These are phyloP conservation scores for Phytophthora constricta DNA, from an alignment of 352 stramenopile species.

Conservation along the genomic window DNA sequence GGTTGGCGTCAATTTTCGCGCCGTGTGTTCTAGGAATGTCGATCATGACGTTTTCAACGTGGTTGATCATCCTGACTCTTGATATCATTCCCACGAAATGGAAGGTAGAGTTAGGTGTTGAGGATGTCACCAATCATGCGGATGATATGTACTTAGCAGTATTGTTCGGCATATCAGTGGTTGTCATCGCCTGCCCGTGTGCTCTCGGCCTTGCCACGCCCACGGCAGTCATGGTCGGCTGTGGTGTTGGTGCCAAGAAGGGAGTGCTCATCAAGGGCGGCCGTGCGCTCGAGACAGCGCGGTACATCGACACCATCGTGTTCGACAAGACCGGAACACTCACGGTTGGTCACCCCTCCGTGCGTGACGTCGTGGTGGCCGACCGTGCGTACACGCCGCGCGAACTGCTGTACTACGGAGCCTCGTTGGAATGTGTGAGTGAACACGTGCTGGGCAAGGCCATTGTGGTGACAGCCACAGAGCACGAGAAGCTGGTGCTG, in stretches of 20 bases:
- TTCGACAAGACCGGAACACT: constrained; percentile 96
- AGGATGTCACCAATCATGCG: constrained; percentile 51
- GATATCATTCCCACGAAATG: constrained; percentile 21
- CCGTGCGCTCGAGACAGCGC: constrained; percentile 76
- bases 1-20: constrained; percentile 41
- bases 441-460: constrained; percentile 88
- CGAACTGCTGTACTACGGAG: constrained; percentile 83
- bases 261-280: constrained; percentile 92
- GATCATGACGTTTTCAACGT: constrained; percentile 26
- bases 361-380: constrained; percentile 79
- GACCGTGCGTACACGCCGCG: constrained; percentile 67
- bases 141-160: constrained; percentile 80
- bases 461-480: constrained; percentile 78
- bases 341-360: constrained; percentile 82
- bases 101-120: constrained; percentile 29
- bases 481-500: constrained; percentile 78
- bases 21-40: constrained; percentile 29
- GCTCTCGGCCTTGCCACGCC: constrained; percentile 84
- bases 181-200: constrained; percentile 90
- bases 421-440: constrained; percentile 82
- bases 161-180: constrained; percentile 88
- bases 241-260: constrained; percentile 85
- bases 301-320: constrained; percentile 87
- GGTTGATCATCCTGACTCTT: constrained; percentile 20
- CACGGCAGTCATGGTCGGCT: constrained; percentile 90